Evolutionary conservation across 805 yeast species (phyloP), one percentile per base, ranked within the genome.

Genomic region (Candida dajiaensis): DNA sequence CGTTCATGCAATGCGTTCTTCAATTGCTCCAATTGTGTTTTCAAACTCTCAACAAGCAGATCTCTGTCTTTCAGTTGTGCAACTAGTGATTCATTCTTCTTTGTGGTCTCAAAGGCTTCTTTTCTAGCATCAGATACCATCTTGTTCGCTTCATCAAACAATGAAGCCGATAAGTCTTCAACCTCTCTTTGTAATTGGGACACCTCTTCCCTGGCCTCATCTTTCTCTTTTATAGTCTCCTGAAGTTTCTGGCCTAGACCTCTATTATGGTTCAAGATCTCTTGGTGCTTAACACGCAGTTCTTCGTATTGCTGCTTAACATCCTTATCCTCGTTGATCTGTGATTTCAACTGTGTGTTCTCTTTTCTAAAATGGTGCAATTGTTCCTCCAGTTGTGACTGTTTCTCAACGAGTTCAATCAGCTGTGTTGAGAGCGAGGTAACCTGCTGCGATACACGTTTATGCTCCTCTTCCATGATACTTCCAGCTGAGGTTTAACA

Each of bases 111-210:
- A 58, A 81, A 74, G 6, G 82, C 76, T 47, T 83, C 85, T 44
- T 79, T 72, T 49, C 86, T 78, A 0, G 95, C 96, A 50, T 81
- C 78, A 42, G 84, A 79, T 7, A 88, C 96, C 87, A 87, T 86
- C 42, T 76, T 74, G 60, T 88, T 88, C 13, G 96, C 96, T 59
- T 89, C 94, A 51, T 79, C 84, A 59, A 88, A 88, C 28, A 88
- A 66, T 1, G 89, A 79, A 1, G 83, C 87, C 1, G 89, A 78
- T 41, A 88, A 66, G 36, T 87, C 95, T 58, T 86, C 94, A 33
- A 88, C 85, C 60, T 88, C 96, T 28, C 73, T 77, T 50, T 83
- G 78, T 43, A 88, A 65, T 48, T 75, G 73, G 40, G 75, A 70
- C 16, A 77, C 82, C 53, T 83, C 86, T 11, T 66, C 68, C 52